Evolutionary conservation across 805 yeast genomes (phyloP), one percentile per base, ranked within the genome.

Genomic region (Candida insectorum): DNA sequence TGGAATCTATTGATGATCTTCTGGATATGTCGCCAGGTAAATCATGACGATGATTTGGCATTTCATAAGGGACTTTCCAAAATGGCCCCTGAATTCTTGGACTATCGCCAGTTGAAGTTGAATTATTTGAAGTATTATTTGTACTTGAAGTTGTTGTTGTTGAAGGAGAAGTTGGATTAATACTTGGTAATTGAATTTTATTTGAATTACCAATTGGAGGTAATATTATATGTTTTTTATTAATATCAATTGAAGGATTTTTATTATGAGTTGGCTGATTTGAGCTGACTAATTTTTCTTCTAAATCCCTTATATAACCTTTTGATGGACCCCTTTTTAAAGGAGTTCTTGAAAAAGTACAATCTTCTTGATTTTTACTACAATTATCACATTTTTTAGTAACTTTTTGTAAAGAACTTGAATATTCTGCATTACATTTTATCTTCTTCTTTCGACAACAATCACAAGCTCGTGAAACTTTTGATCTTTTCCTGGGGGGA

Each of bases 381-480:
- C 94, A 84, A 43, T 75, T 79, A 10, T 79, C 59, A 53, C 94
- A 84, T 2, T 67, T 54, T 39, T 68, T 69, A 23, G 70, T 60
- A n/a, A 78, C 70, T 7, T 62, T 59, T 45, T 61, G 72, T 13
- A 73, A 64, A 4, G 66, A 56, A 8, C 58, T 30, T 32, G 65
- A 65, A 37, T 71, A 69, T 16, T 69, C 69, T 15, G 84, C 86
- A 52, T 83, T 79, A 58, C 94, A 84, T 34, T 76, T 68, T 15
- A 83, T 71, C 51, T 84, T 84, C 54, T 82, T 81, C 28, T 83
- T 67, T 23, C 93, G 69, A 54, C 93, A 84, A 34, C 81, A 79
- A 52, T 84, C 94, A 52, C 94, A 84, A 2, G 91, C 93, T 33
- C 94, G 57, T 1, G 88, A 81, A 0, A 83, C 87, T 52, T 84